phyloP scores from a whole-genome alignment of 2,329 filamentous ascomycete species.

The Fusarium equiseti region DNA sequence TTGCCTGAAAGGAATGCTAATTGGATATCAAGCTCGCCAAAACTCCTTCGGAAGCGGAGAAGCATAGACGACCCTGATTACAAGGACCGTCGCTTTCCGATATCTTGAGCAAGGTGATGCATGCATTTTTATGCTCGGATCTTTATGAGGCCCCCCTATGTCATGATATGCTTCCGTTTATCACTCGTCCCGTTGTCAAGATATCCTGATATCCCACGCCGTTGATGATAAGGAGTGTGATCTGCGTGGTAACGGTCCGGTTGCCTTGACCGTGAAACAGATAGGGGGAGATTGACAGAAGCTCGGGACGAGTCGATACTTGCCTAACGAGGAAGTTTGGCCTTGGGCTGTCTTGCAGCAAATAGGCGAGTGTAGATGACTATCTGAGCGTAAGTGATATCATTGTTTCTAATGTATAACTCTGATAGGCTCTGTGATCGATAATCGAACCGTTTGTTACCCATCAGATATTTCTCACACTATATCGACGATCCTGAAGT shows the following conservation, averaged over 20 bases:
- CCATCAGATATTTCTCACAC: background rate
- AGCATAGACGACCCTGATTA: conserved; percentile 33
- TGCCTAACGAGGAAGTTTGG: conserved; percentile 35
- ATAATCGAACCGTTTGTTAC: conserved; percentile 7
- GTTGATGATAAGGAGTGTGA: background rate
- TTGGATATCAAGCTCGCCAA: conserved; percentile 28
- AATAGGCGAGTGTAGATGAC: conserved; percentile 14
- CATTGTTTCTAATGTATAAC: background rate
- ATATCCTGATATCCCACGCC: background rate
- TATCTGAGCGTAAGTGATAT: conserved; percentile 7
- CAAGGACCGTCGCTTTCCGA: conserved; percentile 41
- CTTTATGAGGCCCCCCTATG: conserved; percentile 16
- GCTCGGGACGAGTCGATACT: conserved; percentile 28
- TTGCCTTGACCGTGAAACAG: conserved; percentile 10
- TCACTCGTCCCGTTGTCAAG: conserved; percentile 6
- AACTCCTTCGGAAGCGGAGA: conserved; percentile 39
- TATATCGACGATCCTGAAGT: conserved; percentile 14
- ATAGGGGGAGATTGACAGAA: conserved; percentile 25
- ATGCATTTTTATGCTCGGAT: conserved; percentile 13
- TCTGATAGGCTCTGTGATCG: background rate
- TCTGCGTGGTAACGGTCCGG: conserved; percentile 11
- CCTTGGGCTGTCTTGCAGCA: conserved; percentile 13
- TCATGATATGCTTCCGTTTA: conserved; percentile 5
- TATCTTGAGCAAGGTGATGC: conserved; percentile 31
- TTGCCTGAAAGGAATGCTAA: conserved; percentile 6